phyloP scores from a whole-genome alignment of 768 basidiomycete genomes.

The Mycena alexandri region DNA sequence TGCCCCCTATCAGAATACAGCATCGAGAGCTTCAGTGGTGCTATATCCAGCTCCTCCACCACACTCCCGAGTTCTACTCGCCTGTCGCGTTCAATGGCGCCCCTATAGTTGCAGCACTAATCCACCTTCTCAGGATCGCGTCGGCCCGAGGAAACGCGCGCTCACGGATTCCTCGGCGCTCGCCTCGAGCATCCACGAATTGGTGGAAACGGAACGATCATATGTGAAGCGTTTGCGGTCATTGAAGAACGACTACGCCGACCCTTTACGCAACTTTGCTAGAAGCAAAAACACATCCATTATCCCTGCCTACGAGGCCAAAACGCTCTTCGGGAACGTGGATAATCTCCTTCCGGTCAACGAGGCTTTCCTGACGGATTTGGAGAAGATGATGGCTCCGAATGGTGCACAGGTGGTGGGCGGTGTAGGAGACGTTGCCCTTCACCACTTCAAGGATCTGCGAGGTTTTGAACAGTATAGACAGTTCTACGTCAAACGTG shows the following conservation, averaged over 20 bases:
- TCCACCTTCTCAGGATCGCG: slow-evolving; percentile 49
- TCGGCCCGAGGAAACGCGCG: slow-evolving; percentile 67
- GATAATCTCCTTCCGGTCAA: slow-evolving; percentile 92
- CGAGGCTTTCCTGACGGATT: slow-evolving; percentile 84
- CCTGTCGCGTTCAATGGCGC: slow-evolving; percentile 12
- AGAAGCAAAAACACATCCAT: slow-evolving; percentile 88
- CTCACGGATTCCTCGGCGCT: slow-evolving; percentile 76
- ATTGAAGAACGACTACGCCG: slow-evolving; percentile 90
- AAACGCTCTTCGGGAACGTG: slow-evolving; percentile 93
- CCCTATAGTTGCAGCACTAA: slow-evolving; percentile 11
- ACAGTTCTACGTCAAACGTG: slow-evolving; percentile 92
- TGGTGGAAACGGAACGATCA: slow-evolving; percentile 89
- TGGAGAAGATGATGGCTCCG: slow-evolving; percentile 83
- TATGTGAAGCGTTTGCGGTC: slow-evolving; percentile 88
- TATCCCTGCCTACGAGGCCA: slow-evolving; percentile 91
- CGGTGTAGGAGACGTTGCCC: slow-evolving; percentile 86
- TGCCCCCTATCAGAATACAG: slow-evolving; percentile 13
- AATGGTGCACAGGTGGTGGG: slow-evolving; percentile 67
- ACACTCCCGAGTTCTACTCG: slow-evolving; percentile 8
- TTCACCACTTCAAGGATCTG: slow-evolving; percentile 88
- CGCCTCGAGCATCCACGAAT: slow-evolving; percentile 83
- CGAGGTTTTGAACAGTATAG: slow-evolving; percentile 92
- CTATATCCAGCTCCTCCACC: neutral
- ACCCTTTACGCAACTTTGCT: slow-evolving; percentile 90
- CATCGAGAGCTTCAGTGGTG: slow-evolving; percentile 11